Evolutionary conservation across 345 rosid species (phyloP).

Genomic region (Raphanus sativus): DNA sequence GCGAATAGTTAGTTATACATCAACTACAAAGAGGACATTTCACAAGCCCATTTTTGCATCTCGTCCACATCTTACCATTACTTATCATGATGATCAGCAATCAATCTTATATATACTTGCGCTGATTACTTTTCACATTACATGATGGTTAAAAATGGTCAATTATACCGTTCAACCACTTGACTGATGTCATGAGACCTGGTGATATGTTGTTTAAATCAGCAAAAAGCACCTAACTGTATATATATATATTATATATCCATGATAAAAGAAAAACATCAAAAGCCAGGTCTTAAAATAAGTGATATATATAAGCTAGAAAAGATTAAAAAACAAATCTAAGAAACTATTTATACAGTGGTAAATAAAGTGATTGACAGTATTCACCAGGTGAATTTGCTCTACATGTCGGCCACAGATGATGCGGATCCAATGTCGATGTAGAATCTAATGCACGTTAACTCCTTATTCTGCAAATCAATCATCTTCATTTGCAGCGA

Average conservation of each 20-base stretch:
- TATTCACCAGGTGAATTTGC: neutral
- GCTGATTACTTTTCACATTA: neutral
- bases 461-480: slow-evolving; percentile 42
- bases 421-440: slow-evolving; percentile 60
- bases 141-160: neutral
- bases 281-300: neutral
- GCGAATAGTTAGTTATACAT: slow-evolving; percentile 23
- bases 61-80: slow-evolving; percentile 31
- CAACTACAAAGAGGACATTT: slow-evolving; percentile 58
- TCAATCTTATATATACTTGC: slow-evolving; percentile 32
- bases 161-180: neutral
- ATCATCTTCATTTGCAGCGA: slow-evolving; percentile 84
- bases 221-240: neutral
- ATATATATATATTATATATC: neutral
- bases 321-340: neutral
- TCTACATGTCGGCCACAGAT: slow-evolving; percentile 55
- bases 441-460: slow-evolving; percentile 74
- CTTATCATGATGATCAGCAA: slow-evolving; percentile 24
- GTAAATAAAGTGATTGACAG: neutral
- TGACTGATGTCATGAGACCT: slow-evolving; percentile 23
- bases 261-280: neutral
- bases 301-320: neutral
- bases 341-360: slow-evolving; percentile 17
- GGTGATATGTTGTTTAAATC: slow-evolving; percentile 5
- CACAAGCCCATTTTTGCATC: slow-evolving; percentile 73